Evolutionary conservation across 495 filamentous ascomycete species (phyloP), one percentile per base, ranked within the genome.

Genomic region (Hypoxylon fuscum): DNA sequence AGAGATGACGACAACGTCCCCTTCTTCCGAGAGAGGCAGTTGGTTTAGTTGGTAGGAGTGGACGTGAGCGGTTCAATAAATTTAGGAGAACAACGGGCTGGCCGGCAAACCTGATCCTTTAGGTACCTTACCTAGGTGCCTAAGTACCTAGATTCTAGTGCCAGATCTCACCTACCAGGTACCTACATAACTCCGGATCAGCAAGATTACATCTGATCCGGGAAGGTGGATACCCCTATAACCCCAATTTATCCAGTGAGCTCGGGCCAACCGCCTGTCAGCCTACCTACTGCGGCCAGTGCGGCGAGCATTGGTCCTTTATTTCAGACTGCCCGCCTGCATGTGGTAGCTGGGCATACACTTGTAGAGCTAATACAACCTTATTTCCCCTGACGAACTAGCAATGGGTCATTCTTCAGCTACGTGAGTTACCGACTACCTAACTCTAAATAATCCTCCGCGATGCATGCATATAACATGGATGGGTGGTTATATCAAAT

Each of bases 171-270:
- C 35, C 12, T 14, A 5, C 11, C 35, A 14, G 10, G 10, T 34
- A 31, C 4, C 5, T 31, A n/a, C 27, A 10, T 5, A 10, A 31
- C 43, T 48, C 11, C 34, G 31, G 32, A 57, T 57, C 44, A 17
- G 2, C 15, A 21, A 17, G 17, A 15, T 1, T 47, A 25, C 8
- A 1, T 34, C 44, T 29, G 14, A 27, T 48, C 42, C 21, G 10
- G 53, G 53, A 37, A 55, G 52, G 41, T 46, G 52, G 31, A 40
- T 23, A 47, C 54, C 54, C 23, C n/a, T 15, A 6, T n/a, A 40
- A 2, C 15, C 21, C 18, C 17, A 23, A 22, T 22, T 18, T 1
- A n/a, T 11, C 34, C 5, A 7, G 34, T 3, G n/a, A 37, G 12
- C 18, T 23, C 18, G 18, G 41, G 41, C 41, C 21, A 43, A 43